Conservation (phyloP, 495 filamentous ascomycete genomes). For the Penicillium chermesinum region DNA sequence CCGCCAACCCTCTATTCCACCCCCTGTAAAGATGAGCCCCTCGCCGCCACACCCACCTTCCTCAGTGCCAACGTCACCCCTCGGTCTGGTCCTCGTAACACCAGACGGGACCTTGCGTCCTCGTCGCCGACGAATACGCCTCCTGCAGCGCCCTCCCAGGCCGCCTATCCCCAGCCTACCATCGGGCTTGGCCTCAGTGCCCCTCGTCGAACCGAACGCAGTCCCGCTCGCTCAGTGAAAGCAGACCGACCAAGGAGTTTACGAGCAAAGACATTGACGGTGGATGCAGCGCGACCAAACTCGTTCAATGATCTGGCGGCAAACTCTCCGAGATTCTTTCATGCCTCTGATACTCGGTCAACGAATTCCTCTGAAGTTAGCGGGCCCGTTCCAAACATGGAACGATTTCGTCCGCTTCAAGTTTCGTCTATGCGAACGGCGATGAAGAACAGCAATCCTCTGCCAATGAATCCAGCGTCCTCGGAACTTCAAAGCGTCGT, state of each 20-base stretch:
- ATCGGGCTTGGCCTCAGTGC: conserved; percentile 23
- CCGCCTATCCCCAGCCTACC: conserved; percentile 28
- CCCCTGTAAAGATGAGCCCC: conserved; percentile 33
- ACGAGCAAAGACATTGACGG: conserved; percentile 34
- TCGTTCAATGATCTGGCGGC: conserved; percentile 29
- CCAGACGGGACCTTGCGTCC: conserved; percentile 58
- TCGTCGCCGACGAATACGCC: conserved; percentile 57
- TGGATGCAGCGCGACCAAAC: conserved; percentile 29
- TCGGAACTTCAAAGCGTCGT: conserved; percentile 25
- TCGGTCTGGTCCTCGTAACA: conserved; percentile 61
- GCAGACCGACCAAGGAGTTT: conserved; percentile 28
- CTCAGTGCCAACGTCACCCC: conserved; percentile 66
- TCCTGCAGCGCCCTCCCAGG: conserved; percentile 32
- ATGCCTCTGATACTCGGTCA: conserved; percentile 42
- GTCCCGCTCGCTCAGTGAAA: conserved; percentile 33
- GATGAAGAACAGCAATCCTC: conserved; percentile 32
- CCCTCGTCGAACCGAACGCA: conserved; percentile 33
- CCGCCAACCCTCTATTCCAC: conserved; percentile 21
- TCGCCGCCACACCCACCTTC: conserved; percentile 48
- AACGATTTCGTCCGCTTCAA: conserved; percentile 37
- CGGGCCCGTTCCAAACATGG: conserved; percentile 7
- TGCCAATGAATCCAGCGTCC: conserved; percentile 15
- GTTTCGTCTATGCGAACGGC: conserved; percentile 56
- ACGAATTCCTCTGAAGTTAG: conserved; percentile 10
- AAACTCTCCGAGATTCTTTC: conserved; percentile 64